Base-by-base conservation (phyloP, 164 flowering plant species). In the Nymphaea thermarum region DNA sequence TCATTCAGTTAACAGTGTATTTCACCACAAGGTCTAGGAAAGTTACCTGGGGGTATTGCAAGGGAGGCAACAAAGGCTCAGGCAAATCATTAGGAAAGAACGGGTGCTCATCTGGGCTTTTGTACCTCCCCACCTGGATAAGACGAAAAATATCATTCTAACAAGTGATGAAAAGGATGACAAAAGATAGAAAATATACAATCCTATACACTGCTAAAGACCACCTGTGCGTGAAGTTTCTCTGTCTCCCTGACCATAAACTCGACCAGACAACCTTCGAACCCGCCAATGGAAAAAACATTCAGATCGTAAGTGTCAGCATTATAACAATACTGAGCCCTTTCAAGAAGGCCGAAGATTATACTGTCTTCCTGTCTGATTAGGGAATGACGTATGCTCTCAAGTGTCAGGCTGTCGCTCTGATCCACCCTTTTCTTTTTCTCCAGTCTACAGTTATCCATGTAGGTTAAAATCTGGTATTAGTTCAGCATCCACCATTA, bases 331-430 rank as follows among this genome's bases (percentile, higher is more conserved):
- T 84, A 85, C 60, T 87, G 96, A 67, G 96, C 83, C 76, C 99
- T 86, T 82, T 90, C 99, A 66, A 91, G 69, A 51, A 91, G 95
- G 81, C 89, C 70, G 75, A 82, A 94, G 70, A 94, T 89, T 16
- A 91, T 91, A 79, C 95, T 94, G 63, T 91, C 99, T 80, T 94
- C 99, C 77, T 91, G 99, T 16, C 85, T 83, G 44, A 94, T 86
- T 70, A 94, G 80, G 10, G 95, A 87, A 65, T 74, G 67, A 60
- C 99, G 78, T 70, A 94, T 90, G 14, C 79, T 80, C 3, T 89
- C 95, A 18, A 94, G 82, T 18, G 90, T 94, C 81, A 91, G 82
- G 77, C 69, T 82, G 64, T 86, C 76, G 71, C 92, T 94, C 76
- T 77, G 90, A 76, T 94, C 98, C 60, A 88, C 82, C 77, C 96